Evolutionary conservation across 305 asterid genomes (phyloP).

Genomic region (Solanum hybrid): DNA sequence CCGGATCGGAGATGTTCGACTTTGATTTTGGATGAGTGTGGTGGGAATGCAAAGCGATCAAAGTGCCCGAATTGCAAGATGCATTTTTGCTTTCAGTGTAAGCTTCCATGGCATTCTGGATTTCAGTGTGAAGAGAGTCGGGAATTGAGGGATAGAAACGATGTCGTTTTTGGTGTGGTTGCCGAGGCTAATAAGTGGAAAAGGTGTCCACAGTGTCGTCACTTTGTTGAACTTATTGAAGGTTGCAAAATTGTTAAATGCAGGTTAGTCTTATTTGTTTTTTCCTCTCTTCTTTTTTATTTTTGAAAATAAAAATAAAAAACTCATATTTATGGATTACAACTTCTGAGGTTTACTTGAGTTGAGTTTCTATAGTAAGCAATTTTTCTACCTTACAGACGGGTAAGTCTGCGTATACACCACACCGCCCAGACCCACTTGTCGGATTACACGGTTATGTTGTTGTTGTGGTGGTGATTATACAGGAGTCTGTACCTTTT

Average conservation of each 20-base stretch:
- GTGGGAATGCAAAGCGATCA: slow-evolving; percentile 17
- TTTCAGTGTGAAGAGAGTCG: slow-evolving; percentile 18
- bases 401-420: background rate
- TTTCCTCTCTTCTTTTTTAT: background rate
- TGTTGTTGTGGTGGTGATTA: background rate
- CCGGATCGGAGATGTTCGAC: slow-evolving; percentile 47
- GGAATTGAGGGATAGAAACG: slow-evolving; percentile 18
- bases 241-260: slow-evolving; percentile 22
- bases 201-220: slow-evolving; percentile 31
- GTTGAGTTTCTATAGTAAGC: background rate
- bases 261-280: slow-evolving; percentile 16
- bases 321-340: background rate
- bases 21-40: slow-evolving; percentile 41
- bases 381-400: background rate
- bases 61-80: slow-evolving; percentile 26
- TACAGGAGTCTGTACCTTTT: background rate
- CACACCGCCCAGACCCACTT: background rate
- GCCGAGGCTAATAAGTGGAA: slow-evolving; percentile 22
- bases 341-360: background rate
- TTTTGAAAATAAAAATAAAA: background rate
- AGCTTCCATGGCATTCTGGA: slow-evolving; percentile 32
- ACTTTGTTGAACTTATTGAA: slow-evolving; percentile 20
- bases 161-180: slow-evolving; percentile 20
- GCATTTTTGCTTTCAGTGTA: slow-evolving; percentile 27
- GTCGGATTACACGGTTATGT: background rate